Evolutionary conservation across 2,329 filamentous ascomycete genomes (phyloP), one percentile per base, ranked within the genome.

Genomic region (Aspergillus viridinutans): DNA sequence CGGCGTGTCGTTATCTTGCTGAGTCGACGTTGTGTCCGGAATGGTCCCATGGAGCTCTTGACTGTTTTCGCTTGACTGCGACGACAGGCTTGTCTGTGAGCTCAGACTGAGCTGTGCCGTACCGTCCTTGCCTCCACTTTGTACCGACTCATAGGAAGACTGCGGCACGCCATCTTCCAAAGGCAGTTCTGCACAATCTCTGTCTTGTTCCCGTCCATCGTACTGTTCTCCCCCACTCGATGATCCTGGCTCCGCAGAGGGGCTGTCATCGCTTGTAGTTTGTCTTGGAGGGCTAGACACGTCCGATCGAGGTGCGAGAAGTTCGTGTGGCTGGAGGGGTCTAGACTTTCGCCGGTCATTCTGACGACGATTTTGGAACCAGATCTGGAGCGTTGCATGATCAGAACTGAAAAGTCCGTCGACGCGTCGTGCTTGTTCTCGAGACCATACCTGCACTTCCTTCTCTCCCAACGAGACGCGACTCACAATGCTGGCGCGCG

Each of bases 341-440:
- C 90, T 88, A 55, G 90, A 91, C 78, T 93, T 95, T 64, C 93
- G 85, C 66, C 93, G 85, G 72, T 95, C 90, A 74, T 95, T 96
- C 74, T 97, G 93, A 63, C 93, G 85, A 69, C 92, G 86, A 70
- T 97, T 97, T 70, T 97, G 93, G 76, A 97, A 97, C 93, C 93
- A 97, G 67, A 97, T 96, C 93, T 97, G 60, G 48, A 55, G 17
- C 8, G 12, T 28, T 54, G 53, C 25, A 43, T 59, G 49, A 56
- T 48, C 53, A 61, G 56, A 52, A 42, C 4, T 38, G 10, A 8
- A 55, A 56, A 49, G 53, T 61, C 50, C 42, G 43, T 3, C 76
- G 69, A 74, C 67, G 64, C 55, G 23, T 50, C 20, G 64, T 17
- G 20, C 40, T 55, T 61, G 56, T 60, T 62, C 52, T 51, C 55